Percentiles rank a stretch among this genome's conserved stretches.
These are phyloP conservation scores for Haplosporangium gracile DNA, from an alignment of 192 early-diverging fungal species.

Conservation along the genomic window DNA sequence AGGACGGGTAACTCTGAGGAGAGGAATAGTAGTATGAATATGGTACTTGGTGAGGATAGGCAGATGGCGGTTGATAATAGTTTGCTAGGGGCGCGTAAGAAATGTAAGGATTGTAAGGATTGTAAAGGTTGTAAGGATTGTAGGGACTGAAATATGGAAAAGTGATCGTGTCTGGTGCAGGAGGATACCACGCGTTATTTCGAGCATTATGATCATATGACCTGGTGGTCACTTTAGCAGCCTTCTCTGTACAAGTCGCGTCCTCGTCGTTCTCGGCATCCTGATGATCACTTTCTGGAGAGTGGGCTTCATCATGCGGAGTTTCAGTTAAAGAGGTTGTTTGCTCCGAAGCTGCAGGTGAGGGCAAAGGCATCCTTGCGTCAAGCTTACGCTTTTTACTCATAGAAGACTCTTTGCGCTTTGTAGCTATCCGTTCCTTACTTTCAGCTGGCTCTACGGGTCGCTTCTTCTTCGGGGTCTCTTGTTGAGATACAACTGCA, in stretches of 20 bases:
- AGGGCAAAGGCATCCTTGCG: not conserved
- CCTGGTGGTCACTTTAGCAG: not conserved
- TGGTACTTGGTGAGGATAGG: not conserved
- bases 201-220: not conserved
- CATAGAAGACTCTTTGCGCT: not conserved
- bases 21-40: conserved; percentile 1
- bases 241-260: not conserved
- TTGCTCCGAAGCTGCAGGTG: not conserved
- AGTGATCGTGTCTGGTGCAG: not conserved
- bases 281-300: not conserved
- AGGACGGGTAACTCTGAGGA: not conserved
- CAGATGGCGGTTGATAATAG: not conserved
- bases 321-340: not conserved
- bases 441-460: not conserved
- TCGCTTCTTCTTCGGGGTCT: not conserved
- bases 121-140: not conserved
- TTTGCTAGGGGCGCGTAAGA: not conserved
- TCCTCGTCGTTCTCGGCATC: not conserved
- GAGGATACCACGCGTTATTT: not conserved
- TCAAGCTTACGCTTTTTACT: not conserved
- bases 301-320: not conserved
- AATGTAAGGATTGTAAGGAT: not conserved
- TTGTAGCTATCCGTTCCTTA: not conserved
- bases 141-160: not conserved
- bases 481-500: not conserved